Evolutionary conservation across 2,329 filamentous ascomycete genomes (phyloP).

Genomic region (Alternaria alternata): DNA sequence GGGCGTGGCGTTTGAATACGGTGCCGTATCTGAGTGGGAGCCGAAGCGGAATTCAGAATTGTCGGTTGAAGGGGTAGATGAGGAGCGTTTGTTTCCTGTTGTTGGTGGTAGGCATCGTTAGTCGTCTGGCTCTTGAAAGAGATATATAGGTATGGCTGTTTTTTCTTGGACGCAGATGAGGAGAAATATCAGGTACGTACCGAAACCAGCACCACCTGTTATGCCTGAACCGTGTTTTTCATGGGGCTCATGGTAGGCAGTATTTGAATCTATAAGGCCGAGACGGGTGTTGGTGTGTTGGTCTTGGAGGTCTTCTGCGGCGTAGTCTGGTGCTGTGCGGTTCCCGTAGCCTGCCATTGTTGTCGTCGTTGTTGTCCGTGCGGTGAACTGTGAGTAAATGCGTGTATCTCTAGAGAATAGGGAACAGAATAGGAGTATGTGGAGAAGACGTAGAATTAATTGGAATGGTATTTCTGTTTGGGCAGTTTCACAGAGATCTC

Average conservation of each 20-base stretch:
- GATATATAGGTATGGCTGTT: too few species aligned
- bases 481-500: not conserved
- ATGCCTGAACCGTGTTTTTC: conserved; percentile 43
- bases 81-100: conserved; percentile 46
- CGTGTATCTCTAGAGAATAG: not conserved
- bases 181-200: not conserved
- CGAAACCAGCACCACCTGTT: conserved; percentile 46
- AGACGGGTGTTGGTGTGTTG: conserved; percentile 42
- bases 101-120: not conserved
- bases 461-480: not conserved
- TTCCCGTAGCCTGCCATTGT: conserved; percentile 50
- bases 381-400: not conserved
- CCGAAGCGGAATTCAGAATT: conserved; percentile 27
- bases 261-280: conserved; percentile 32
- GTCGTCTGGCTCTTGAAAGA: not conserved
- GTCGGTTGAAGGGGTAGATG: conserved; percentile 5
- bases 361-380: conserved; percentile 13
- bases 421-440: not conserved
- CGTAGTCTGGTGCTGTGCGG: conserved; percentile 36
- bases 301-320: conserved; percentile 21
- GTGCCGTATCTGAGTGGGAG: conserved; percentile 29
- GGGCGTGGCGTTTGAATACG: conserved; percentile 33
- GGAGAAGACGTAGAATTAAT: not conserved
- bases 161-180: not conserved
- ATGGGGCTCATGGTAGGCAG: conserved; percentile 38